Evolutionary conservation across 495 filamentous ascomycete genomes (phyloP).

Genomic region (Hypoxylon fuscum): DNA sequence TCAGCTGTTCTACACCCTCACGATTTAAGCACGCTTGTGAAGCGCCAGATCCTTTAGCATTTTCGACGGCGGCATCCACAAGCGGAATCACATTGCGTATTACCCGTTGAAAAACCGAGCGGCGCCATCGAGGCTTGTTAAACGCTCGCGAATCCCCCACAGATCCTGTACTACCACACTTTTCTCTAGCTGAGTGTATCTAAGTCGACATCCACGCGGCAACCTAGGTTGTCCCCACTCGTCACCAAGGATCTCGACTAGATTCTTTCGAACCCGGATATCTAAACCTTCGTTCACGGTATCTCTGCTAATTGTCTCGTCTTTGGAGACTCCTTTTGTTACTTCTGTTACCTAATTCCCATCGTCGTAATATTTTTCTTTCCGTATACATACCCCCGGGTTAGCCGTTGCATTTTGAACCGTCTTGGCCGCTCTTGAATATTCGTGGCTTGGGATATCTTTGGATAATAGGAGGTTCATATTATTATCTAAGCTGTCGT

Average conservation of each 20-base stretch:
- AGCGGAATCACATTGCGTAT: constrained; percentile 7
- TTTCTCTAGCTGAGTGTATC: constrained; percentile 25
- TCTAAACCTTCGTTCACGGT: constrained; percentile 22
- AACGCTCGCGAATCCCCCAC: constrained; percentile 33
- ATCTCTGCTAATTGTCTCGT: constrained; percentile 5
- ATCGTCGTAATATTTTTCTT: constrained; percentile 21
- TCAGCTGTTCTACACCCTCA: constrained; percentile 8
- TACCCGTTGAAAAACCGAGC: constrained; percentile 12
- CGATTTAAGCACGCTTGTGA: neutral
- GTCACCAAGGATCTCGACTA: constrained; percentile 23
- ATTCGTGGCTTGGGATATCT: constrained; percentile 11
- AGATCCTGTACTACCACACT: constrained; percentile 37
- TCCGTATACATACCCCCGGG: constrained; percentile 4
- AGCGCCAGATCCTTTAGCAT: constrained; percentile 12
- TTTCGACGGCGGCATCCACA: constrained; percentile 17
- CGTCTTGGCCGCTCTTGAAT: constrained; percentile 3
- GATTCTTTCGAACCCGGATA: constrained; percentile 23
- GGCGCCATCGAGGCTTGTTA: constrained; percentile 26
- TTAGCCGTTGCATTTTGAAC: constrained; percentile 12
- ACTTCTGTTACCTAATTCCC: constrained; percentile 15
- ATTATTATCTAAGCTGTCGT: constrained; percentile 21
- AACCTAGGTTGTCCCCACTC: constrained; percentile 25
- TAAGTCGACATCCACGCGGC: constrained; percentile 25
- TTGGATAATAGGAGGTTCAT: constrained; percentile 19
- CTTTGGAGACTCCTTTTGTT: constrained; percentile 11